Percentiles rank a stretch among this genome's conserved stretches.
Conservation (phyloP, 495 filamentous ascomycete genomes). For the Neurospora sublineolata region DNA sequence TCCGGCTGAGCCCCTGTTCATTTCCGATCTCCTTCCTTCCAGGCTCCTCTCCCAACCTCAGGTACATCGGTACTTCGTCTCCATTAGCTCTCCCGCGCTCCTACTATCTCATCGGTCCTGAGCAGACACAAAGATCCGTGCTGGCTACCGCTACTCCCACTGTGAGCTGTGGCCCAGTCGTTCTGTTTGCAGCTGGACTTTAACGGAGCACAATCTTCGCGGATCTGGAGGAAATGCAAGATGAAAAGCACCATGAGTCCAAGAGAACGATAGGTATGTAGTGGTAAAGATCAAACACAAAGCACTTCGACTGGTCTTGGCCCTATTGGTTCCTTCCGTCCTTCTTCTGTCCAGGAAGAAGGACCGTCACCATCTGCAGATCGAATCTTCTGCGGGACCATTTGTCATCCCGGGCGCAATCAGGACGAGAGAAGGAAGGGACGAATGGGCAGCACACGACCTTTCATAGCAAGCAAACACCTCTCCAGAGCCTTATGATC, state of each 20-base stretch:
- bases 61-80: neutral
- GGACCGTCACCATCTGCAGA: neutral
- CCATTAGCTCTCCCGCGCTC: neutral
- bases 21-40: neutral
- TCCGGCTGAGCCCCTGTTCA: neutral
- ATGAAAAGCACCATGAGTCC: neutral
- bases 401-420: neutral
- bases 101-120: neutral
- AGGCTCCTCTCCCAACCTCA: neutral
- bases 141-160: neutral
- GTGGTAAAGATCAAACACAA: too few relatives aligned
- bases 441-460: neutral
- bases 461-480: neutral
- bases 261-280: too few relatives aligned
- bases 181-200: neutral
- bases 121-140: neutral
- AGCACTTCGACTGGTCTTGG: neutral
- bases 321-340: neutral
- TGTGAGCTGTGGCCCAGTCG: neutral
- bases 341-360: neutral
- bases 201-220: neutral
- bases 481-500: neutral
- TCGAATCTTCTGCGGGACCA: neutral
- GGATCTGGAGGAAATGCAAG: neutral
- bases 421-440: neutral